A percentile compares a stretch with the other conserved stretches of the same genome.
phyloP scores from a whole-genome alignment of 768 basidiomycete genomes.

The Collybiopsis confluens region DNA sequence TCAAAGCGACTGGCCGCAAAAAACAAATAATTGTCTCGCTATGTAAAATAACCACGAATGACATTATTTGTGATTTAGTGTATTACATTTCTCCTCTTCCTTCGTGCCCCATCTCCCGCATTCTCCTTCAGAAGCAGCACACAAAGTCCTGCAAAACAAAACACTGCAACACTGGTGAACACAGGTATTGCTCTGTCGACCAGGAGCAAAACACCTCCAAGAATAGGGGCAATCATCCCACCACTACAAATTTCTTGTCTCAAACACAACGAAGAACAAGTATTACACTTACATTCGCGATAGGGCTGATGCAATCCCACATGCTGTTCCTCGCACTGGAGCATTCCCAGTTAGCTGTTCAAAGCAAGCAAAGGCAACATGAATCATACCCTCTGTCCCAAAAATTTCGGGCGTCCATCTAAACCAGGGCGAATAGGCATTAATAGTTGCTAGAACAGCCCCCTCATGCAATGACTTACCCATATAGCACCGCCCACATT shows the following conservation, averaged over 20 bases:
- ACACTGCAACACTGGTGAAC: conserved; percentile 66
- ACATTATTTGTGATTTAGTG: not conserved
- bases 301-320: conserved; percentile 82
- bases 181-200: conserved; percentile 70
- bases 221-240: conserved; percentile 82
- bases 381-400: conserved; percentile 59
- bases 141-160: conserved; percentile 57
- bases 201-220: conserved; percentile 70
- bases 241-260: conserved; percentile 45
- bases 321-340: conserved; percentile 79
- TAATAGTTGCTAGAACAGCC: not conserved
- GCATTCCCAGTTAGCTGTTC: conserved; percentile 1
- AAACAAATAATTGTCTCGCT: conserved; percentile 18
- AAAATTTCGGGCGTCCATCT: conserved; percentile 88
- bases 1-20: conserved; percentile 46
- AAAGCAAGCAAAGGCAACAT: not conserved
- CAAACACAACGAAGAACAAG: conserved; percentile 5
- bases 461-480: conserved; percentile 25
- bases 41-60: not conserved
- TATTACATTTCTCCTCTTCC: not conserved
- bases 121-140: conserved; percentile 56
- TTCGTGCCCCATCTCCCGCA: conserved; percentile 31
- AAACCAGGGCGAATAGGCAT: conserved; percentile 7
- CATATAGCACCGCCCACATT: conserved; percentile 88
- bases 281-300: conserved; percentile 65